Evolutionary conservation across 1,139 yeast species (phyloP), one percentile per base, ranked within the genome.

Genomic region (Sugiyamaella novakii): DNA sequence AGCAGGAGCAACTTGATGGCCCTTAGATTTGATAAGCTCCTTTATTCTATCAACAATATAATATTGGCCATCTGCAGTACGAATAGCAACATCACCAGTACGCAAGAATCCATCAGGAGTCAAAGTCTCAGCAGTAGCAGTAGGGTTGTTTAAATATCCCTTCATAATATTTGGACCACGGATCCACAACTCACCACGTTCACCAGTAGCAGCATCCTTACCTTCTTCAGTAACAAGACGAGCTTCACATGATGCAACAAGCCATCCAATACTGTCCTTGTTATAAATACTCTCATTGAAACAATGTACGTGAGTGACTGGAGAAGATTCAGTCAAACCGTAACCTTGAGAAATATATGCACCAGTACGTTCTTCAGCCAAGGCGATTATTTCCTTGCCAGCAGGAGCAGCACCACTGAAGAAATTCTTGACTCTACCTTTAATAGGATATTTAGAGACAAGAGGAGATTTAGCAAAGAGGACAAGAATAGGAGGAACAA

Each of bases 1-100:
- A 54, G 87, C 94, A 1, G 94, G 92, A 0, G 92, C 84, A 29
- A 86, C 83, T 64, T 86, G 87, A 65, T 85, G 91, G 52, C 92
- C 94, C 68, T 86, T 91, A 6, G 87, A 74, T 66, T 86, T 85
- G 74, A 85, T 86, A 66, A 85, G 81, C 65, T 85, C 87, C 70
- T 86, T 86, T 40, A 83, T 86, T 52, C 95, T 75, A 64, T 86
- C 95, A 50, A 86, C 79, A 51, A 86, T 82, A 55, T 62, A 71
- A 39, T 83, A 68, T 57, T 83, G 76, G 22, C 84, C 87, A 34
- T 73, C 73, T 8, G 64, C 62, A 36, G 74, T 77, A 42, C 84
- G 67, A 36, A 70, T 69, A 2, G 85, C 91, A 53, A 85, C 79
- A 66, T 86, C 95, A 43, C 95, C 95, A 5, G 95, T 86, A 38